Percentiles rank a stretch among this genome's conserved stretches.
phyloP scores from a whole-genome alignment of 2,329 filamentous ascomycete genomes.

The Leptographium flavum region DNA sequence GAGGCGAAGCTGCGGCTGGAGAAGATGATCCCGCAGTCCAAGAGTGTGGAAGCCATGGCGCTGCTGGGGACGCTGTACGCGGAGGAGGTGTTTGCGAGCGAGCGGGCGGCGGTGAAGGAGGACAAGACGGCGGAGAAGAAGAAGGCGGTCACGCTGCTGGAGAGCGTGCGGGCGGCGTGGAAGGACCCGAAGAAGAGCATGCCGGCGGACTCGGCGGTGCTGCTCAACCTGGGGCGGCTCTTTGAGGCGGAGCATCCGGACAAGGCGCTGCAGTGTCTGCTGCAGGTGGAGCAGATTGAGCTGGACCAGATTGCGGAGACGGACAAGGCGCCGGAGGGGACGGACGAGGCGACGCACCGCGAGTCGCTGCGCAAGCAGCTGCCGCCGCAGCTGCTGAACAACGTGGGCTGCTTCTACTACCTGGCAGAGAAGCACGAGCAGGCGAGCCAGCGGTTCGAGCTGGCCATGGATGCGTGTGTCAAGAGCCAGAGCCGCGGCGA shows the following conservation, averaged over 20 bases:
- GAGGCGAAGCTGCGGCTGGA: constrained; percentile 89
- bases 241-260: constrained; percentile 80
- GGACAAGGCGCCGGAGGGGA: constrained; percentile 44
- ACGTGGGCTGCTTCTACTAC: constrained; percentile 92
- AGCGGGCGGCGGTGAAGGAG: constrained; percentile 51
- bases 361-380: constrained; percentile 59
- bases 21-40: constrained; percentile 81
- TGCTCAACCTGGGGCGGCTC: constrained; percentile 80
- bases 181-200: constrained; percentile 82
- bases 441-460: constrained; percentile 80
- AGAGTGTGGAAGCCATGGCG: constrained; percentile 78
- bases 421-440: constrained; percentile 69
- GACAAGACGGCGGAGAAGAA: constrained; percentile 76
- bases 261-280: constrained; percentile 80
- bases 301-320: constrained; percentile 61
- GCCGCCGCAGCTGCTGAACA: constrained; percentile 86
- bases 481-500: constrained; percentile 64
- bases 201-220: constrained; percentile 67
- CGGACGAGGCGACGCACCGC: constrained; percentile 46
- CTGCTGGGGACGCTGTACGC: constrained; percentile 84
- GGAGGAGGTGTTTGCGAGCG: constrained; percentile 78
- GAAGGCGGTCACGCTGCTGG: constrained; percentile 74
- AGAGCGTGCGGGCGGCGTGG: constrained; percentile 76
- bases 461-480: constrained; percentile 78
- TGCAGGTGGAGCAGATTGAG: constrained; percentile 85